A percentile compares a stretch with the other conserved stretches of the same genome.
These are phyloP conservation scores for Lithocarpus polystachyus DNA, from an alignment of 306 rosid species.

Conservation along the genomic window DNA sequence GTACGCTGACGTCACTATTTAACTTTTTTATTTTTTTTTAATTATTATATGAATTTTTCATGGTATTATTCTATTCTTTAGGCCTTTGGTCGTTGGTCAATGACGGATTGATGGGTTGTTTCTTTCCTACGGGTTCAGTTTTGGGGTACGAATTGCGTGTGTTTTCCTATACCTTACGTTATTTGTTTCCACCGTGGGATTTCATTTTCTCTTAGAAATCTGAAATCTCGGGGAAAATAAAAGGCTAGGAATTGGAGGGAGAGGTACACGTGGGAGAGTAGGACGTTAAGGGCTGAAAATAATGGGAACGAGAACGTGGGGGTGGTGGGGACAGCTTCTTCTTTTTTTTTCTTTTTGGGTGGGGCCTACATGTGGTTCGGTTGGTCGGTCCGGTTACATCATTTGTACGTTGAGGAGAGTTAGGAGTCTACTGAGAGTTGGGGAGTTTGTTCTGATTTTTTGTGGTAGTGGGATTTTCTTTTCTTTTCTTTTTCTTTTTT, in stretches of 20 bases:
- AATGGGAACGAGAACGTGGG: conserved; percentile 57
- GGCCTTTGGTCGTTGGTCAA: conserved; percentile 50
- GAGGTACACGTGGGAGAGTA: conserved; percentile 43
- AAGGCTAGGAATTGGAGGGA: conserved; percentile 31
- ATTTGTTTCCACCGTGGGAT: conserved; percentile 13
- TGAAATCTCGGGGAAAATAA: not conserved
- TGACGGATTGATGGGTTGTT: conserved; percentile 16
- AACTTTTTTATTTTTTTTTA: conserved; percentile 13
- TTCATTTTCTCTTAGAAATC: not conserved
- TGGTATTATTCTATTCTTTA: conserved; percentile 5
- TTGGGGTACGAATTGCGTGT: conserved; percentile 2
- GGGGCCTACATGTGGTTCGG: conserved; percentile 35
- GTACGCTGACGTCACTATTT: conserved; percentile 62
- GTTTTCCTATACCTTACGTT: not conserved
- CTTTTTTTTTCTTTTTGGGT: not conserved
- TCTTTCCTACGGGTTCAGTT: not conserved
- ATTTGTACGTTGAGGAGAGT: conserved; percentile 7
- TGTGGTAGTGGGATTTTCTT: not conserved
- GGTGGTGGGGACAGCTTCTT: conserved; percentile 39
- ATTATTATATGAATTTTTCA: conserved; percentile 6
- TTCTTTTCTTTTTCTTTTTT: not conserved
- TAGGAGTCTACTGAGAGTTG: too few species aligned
- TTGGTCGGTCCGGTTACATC: conserved; percentile 35
- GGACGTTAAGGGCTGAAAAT: not conserved
- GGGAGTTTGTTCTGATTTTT: too few species aligned